These are phyloP conservation scores for Nitzschia sp. DNA, from an alignment of 108 stramenopile species.

Conservation along the genomic window DNA sequence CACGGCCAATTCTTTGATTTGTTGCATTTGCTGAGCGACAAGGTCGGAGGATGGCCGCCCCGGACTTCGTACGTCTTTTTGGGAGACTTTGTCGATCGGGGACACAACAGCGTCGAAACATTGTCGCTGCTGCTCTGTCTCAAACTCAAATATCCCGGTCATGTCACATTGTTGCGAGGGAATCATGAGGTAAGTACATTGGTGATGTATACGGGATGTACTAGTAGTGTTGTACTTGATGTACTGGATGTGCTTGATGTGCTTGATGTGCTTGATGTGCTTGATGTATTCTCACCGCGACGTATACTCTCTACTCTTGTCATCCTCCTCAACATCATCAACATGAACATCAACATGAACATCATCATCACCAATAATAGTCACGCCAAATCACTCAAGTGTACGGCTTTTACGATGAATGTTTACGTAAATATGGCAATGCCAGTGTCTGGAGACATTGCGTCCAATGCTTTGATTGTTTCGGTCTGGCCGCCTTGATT, in stretches of 20 bases:
- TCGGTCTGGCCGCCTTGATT: constrained; percentile 95
- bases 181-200: constrained; percentile 83
- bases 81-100: constrained; percentile 95
- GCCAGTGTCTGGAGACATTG: constrained; percentile 95
- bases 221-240: neutral
- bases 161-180: constrained; percentile 89
- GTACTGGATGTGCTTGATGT: too few species aligned
- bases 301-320: neutral
- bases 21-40: constrained; percentile 72
- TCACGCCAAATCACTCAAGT: constrained; percentile 98
- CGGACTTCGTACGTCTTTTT: constrained; percentile 86
- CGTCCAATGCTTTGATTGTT: constrained; percentile 92
- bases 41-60: constrained; percentile 79
- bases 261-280: too few species aligned
- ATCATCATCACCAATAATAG: constrained; percentile 12
- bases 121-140: constrained; percentile 79
- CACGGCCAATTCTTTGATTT: constrained; percentile 97
- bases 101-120: constrained; percentile 92
- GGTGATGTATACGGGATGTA: neutral
- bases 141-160: constrained; percentile 85
- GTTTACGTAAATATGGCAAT: constrained; percentile 98
- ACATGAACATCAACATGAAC: too few species aligned
- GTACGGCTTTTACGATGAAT: constrained; percentile 98
- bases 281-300: too few species aligned
- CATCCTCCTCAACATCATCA: neutral